Evolutionary conservation across 2,329 filamentous ascomycete genomes (phyloP), one percentile per base, ranked within the genome.

Genomic region (Aspergillus ruber): DNA sequence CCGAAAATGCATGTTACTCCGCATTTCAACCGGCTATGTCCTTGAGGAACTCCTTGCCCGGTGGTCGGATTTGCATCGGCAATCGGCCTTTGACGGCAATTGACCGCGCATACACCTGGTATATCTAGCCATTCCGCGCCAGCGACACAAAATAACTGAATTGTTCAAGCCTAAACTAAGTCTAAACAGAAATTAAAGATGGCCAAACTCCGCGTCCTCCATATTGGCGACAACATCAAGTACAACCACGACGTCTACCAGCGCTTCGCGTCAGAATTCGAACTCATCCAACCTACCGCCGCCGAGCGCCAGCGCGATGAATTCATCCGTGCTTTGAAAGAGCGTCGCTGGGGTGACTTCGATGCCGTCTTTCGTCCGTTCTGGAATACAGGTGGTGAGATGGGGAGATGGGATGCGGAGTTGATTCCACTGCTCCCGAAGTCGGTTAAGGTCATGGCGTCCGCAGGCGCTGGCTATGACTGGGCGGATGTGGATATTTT

Each of bases 351-450:
- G 50, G 66, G 66, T 6, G 56, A 65, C 29, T 69, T 70, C 47
- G 57, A 68, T 13, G 79, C 77, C 49, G 70, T 77, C 42, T 80
- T 81, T 54, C 70, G 80, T 2, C 81, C 81, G 0, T 83, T 82
- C 61, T 84, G 80, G 79, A 78, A 79, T 48, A 82, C 80, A 0
- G 82, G 82, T 1, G 79, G 79, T 3, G 82, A 84, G 55, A 84
- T 84, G 80, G 80, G 79, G 1, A 75, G 75, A 18, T 84, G 80
- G 80, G 78, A 85, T 55, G 56, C 63, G 9, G 81, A 84, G 51
- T 57, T 84, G 17, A 78, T 84, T 44, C 67, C 70, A 0, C 59
- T 80, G 7, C 59, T 84, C 4, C 81, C 81, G 0, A 43, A 61
- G 1, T 77, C 74, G 0, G 74, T 79, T 50, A 76, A 73, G 51